A percentile compares a stretch with the other conserved stretches of the same genome.
phyloP scores from a whole-genome alignment of 805 yeast species.

The Spathaspora boniae region DNA sequence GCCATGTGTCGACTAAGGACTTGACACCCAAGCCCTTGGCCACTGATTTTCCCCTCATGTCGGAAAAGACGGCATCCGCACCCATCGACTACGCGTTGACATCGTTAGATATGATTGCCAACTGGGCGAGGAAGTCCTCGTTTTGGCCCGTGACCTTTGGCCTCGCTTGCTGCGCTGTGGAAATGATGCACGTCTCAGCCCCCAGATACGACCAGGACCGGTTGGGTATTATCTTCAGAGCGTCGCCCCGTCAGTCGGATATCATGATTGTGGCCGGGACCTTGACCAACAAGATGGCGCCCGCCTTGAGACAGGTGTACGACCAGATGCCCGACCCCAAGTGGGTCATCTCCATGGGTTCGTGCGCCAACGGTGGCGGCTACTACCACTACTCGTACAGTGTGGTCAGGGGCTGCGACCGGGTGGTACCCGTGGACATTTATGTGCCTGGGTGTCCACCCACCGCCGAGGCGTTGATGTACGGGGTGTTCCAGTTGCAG shows the following conservation, averaged over 20 bases:
- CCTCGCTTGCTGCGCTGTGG: conserved; percentile 90
- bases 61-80: conserved; percentile 50
- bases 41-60: conserved; percentile 67
- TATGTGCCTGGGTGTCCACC: conserved; percentile 95
- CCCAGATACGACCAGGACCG: conserved; percentile 92
- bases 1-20: conserved; percentile 36
- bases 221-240: conserved; percentile 88
- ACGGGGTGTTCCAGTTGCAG: conserved; percentile 84
- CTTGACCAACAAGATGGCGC: conserved; percentile 89
- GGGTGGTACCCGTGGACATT: conserved; percentile 84
- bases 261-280: conserved; percentile 92
- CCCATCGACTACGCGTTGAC: conserved; percentile 80
- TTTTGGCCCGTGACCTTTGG: conserved; percentile 95
- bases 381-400: conserved; percentile 87
- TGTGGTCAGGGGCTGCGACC: conserved; percentile 86
- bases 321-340: conserved; percentile 95
- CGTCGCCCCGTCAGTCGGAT: conserved; percentile 90
- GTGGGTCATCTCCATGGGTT: conserved; percentile 94
- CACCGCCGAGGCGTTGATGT: conserved; percentile 85
- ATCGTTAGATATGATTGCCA: conserved; percentile 74
- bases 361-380: conserved; percentile 93
- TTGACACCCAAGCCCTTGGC: conserved; percentile 53
- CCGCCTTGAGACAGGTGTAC: conserved; percentile 86
- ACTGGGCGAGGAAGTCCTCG: conserved; percentile 89
- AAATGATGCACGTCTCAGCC: conserved; percentile 91